Evolutionary conservation across 2,329 filamentous ascomycete genomes (phyloP), one percentile per base, ranked within the genome.

Genomic region (Fusarium dlaminii): DNA sequence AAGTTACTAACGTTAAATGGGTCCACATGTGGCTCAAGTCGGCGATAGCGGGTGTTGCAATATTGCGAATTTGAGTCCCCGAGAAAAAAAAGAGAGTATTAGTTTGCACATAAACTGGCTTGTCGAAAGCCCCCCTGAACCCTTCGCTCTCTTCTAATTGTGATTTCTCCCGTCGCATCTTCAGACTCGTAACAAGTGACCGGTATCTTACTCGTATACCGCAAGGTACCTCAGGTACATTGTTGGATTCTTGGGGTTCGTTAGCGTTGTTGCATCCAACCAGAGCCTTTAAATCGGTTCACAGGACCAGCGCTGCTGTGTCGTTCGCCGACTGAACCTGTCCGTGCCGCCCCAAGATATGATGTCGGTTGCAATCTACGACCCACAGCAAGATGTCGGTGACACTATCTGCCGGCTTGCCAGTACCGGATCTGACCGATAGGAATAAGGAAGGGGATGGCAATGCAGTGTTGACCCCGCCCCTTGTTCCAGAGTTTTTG

Each of bases 201-300:
- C 58, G 43, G 39, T 39, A 30, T 40, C 60, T 36, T 49, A 49
- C 39, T 58, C 42, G 54, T 54, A 68, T 72, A 72, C 71, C 43
- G 61, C 54, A 61, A 56, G 62, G 32, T 58, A 54, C 51, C 20
- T 29, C 15, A 27, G 17, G 64, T 73, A 61, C 61, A 24, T 51
- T 70, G 32, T 57, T 58, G 55, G 54, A 55, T 36, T 72, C 58
- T 62, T 63, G 73, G 75, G 72, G 42, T 45, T 65, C 48, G 48
- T 70, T 79, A 79, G 77, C 74, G 78, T 77, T 66, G 49, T 56
- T 37, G 62, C 59, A 65, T 71, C 79, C 79, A 81, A 80, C 79
- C 77, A 76, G 56, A 77, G 30, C 30, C 74, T 59, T 61, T 54
- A 70, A 64, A 72, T 70, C 43, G 48, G 76, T 77, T 77, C 77